Base-by-base conservation (phyloP, 192 early-diverging fungal species). In the Gamsiella multidivaricata region DNA sequence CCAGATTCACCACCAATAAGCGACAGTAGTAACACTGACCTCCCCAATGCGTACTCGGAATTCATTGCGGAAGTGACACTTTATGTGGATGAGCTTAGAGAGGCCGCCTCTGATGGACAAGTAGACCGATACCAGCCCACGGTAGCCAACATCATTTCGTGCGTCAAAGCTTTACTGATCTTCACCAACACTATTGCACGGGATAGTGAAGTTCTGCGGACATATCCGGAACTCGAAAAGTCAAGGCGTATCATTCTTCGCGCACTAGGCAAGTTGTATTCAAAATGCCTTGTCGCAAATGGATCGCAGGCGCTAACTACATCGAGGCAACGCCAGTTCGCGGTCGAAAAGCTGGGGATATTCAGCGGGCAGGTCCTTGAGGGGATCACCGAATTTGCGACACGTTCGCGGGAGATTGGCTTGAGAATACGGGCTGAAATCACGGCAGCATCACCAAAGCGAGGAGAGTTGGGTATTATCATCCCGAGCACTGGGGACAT, bases 151-250 rank as follows among this genome's bases (percentile, higher is more conserved):
- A 62, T 78, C 8, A 42, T 78, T 36, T 62, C 66, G 0, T 69
- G 65, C 29, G 74, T 78, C 20, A 68, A 63, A n/a, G 59, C 60
- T 0, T 49, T 78, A 1, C 33, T 78, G 14, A 50, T 68, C 31
- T 68, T 66, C 39, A 78, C 74, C 34, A 68, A 78, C n/a, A 78
- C 74, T 0, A 69, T 78, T 61, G 56, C 65, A 18, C 74, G 74
- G 12, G 74, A 78, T 11, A 69, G 65, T 26, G 53, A 68, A 5
- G 58, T 78, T 31, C 39, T 78, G 29, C n/a, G 28, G 37, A 34
- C 33, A 9, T 78, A 78, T 47, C 74, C 74, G 26, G 74, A 68
- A 31, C 47, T 78, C 20, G 59, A 59, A 2, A 29, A 37, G 32
- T 69, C 65, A 32, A 54, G 74, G 23, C 58, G 53, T 15, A n/a